Evolutionary conservation across 192 early-diverging fungal genomes (phyloP), one percentile per base, ranked within the genome.

Genomic region (Podila clonocystis): DNA sequence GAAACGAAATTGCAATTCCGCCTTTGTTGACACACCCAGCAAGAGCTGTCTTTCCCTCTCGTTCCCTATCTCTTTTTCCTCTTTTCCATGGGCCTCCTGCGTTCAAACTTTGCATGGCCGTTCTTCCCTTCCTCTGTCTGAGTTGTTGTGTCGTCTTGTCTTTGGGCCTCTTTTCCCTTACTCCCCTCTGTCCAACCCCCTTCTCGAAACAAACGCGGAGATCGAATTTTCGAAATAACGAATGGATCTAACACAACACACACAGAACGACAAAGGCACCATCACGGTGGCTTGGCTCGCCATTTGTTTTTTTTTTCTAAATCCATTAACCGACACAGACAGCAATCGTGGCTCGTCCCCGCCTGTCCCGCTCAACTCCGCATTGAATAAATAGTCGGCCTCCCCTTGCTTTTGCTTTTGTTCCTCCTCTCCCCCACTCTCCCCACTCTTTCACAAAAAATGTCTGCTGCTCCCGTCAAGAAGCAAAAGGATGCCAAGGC

Each of bases 391-490:
- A 65, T 50, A 50, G 34, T 26, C 20, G 24, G 26, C 22, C 6
- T 30, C 59, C 59, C 28, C 59, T 31, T 61, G 28, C 59, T 30
- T 30, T 55, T 55, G 20, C 52, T 28, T 30, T 61, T 33, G 63
- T 65, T 65, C 63, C 63, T 65, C 28, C 63, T 65, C 63, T 65
- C 48, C 28, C 63, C 63, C 63, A n/a, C 36, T 36, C 63, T 65
- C 63, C 63, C 63, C 63, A 65, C 63, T 65, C 63, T 65, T 65
- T 55, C 63, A 65, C 36, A 31, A 65, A 41, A 41, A 50, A 65
- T 65, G 63, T 65, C 63, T 65, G 63, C 63, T 65, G 63, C 63
- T 65, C 63, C 63, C 63, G 63, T 65, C 63, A 65, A 65, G 63
- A 65, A 65, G 63, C 63, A 65, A 65, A 65, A 65, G 63, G 63